phyloP scores from a whole-genome alignment of 331 rosid species.

The Prunus yedoensis region DNA sequence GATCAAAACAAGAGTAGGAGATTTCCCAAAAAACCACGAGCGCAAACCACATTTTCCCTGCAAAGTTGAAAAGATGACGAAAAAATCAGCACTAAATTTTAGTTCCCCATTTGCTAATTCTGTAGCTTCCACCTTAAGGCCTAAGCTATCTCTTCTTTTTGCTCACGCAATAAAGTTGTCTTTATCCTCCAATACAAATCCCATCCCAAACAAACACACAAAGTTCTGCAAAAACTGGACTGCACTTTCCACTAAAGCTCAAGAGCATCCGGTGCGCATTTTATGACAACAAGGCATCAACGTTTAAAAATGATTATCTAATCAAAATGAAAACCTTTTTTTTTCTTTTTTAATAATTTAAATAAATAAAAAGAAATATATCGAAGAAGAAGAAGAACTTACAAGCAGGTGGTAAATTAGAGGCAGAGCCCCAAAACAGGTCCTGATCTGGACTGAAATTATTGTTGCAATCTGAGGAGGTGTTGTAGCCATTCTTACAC shows the following conservation, averaged over 20 bases:
- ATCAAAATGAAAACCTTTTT: no score
- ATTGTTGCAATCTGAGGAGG: constrained; percentile 54
- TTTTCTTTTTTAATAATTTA: not conserved
- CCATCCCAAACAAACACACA: not conserved
- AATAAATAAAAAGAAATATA: not conserved
- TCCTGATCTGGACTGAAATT: constrained; percentile 23
- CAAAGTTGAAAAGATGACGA: constrained; percentile 1
- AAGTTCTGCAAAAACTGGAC: not conserved
- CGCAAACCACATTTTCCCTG: constrained; percentile 30
- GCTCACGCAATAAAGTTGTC: not conserved
- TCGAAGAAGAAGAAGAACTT: not conserved
- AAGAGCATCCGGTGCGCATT: constrained; percentile 15
- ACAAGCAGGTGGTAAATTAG: constrained; percentile 14
- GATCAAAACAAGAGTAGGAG: not conserved
- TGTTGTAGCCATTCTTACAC: constrained; percentile 48
- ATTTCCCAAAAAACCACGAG: constrained; percentile 5
- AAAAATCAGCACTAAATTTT: not conserved
- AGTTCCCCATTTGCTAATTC: not conserved
- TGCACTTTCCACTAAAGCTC: not conserved
- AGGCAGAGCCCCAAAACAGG: constrained; percentile 35
- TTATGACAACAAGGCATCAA: not conserved
- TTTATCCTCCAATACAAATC: not conserved
- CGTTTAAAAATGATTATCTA: not conserved
- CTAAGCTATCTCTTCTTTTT: not conserved
- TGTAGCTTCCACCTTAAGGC: not conserved